Evolutionary conservation across 2,329 filamentous ascomycete genomes (phyloP), one percentile per base, ranked within the genome.

Genomic region (Fusarium concolor): DNA sequence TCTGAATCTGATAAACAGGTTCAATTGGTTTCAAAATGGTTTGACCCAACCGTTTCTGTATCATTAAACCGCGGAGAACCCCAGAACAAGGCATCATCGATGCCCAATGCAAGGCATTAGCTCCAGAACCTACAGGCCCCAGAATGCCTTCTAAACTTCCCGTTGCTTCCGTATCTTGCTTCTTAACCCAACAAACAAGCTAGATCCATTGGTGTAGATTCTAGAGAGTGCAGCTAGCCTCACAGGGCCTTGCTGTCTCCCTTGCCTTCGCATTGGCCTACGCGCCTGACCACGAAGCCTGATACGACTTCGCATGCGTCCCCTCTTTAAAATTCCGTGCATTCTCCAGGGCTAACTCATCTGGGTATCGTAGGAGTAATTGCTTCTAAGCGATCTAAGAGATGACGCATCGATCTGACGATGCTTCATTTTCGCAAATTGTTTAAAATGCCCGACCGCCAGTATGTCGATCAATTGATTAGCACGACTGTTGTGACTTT

Each of bases 401-500:
- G 24, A 62, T 66, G 63, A 67, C 64, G 63, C 64, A 56, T 58
- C 18, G 57, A 55, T 24, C 15, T 52, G 49, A 52, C 49, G 49
- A 52, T 52, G 49, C 45, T 67, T 49, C 22, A 24, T 17, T 33
- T 22, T 11, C 20, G 14, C n/a, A 15, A n/a, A 18, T 11, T 67
- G 22, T 67, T 67, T 53, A 70, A 41, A 64, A n/a, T 41, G 22
- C 15, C 42, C 15, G 28, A 11, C 38, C 18, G 43, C 59, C 59
- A 24, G 37, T 35, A 55, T 42, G 62, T 26, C 11, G 10, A 44
- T 44, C 18, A 26, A 37, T 39, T 29, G 22, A 24, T 35, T 37
- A 18, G 18, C 15, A n/a, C 15, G 26, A 42, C 33, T 46, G 56
- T 47, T 35, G 35, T 22, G 22, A 49, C 33, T 33, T 17, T n/a